These are phyloP conservation scores for Astrothelium subdiscretum DNA, from an alignment of 495 filamentous ascomycete species.

Conservation along the genomic window DNA sequence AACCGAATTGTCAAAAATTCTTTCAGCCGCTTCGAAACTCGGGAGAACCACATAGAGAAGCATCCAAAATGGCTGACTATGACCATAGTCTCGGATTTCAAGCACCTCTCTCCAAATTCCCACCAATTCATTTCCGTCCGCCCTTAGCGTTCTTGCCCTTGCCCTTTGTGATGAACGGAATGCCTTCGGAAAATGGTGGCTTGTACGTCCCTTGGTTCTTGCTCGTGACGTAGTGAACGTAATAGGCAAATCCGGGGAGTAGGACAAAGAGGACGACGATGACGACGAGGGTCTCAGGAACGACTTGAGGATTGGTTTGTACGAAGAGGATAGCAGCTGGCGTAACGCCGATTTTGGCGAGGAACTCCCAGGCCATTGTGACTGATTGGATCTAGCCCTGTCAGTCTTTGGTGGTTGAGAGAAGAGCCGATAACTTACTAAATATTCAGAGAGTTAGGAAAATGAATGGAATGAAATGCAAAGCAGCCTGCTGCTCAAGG, in stretches of 20 bases:
- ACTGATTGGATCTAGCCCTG: neutral
- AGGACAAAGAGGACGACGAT: neutral
- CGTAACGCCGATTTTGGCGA: constrained; percentile 1
- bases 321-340: constrained; percentile 2
- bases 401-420: neutral
- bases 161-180: constrained; percentile 2
- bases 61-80: neutral
- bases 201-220: constrained; percentile 1
- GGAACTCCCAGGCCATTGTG: neutral
- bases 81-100: neutral
- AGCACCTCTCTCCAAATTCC: neutral
- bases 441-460: neutral
- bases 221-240: constrained; percentile 1
- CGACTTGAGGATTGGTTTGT: neutral
- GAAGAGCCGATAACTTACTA: neutral
- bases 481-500: neutral
- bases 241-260: neutral
- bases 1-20: too few species aligned
- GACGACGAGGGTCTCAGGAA: neutral
- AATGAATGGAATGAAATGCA: neutral
- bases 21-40: too few species aligned
- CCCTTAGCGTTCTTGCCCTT: constrained; percentile 1
- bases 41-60: too few species aligned
- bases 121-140: neutral
- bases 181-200: neutral